These are phyloP conservation scores for Quercus mongolica DNA, from an alignment of 306 rosid genomes.

Conservation along the genomic window DNA sequence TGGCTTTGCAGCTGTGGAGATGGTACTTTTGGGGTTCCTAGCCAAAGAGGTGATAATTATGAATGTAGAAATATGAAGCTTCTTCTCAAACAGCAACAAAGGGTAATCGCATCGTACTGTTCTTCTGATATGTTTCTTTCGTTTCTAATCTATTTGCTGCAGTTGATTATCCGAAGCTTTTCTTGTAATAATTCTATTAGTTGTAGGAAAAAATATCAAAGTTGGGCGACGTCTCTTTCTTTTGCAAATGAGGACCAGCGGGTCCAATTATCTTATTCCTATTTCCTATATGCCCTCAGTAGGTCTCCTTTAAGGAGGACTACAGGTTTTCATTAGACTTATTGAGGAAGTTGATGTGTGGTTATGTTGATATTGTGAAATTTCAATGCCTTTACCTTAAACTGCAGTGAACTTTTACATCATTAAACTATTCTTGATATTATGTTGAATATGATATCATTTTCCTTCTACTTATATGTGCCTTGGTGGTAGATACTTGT, in stretches of 20 bases:
- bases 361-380: not conserved
- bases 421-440: not conserved
- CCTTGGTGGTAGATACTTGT: not conserved
- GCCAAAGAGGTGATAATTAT: constrained; percentile 98
- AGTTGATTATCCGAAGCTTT: not conserved
- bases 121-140: constrained; percentile 16
- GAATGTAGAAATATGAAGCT: constrained; percentile 99
- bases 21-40: constrained; percentile 92
- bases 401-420: not conserved
- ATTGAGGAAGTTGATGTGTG: not conserved
- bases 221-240: not conserved
- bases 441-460: not conserved
- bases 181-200: not conserved
- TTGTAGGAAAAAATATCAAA: not conserved
- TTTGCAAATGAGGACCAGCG: not conserved
- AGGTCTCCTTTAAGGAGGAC: not conserved
- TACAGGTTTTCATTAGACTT: not conserved
- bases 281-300: not conserved
- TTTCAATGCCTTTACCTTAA: not conserved
- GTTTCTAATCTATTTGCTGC: not conserved
- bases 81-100: constrained; percentile 96
- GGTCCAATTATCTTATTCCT: not conserved
- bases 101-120: constrained; percentile 52
- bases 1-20: constrained; percentile 85
- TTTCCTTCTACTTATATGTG: not conserved